Base-by-base conservation (phyloP, 352 stramenopile genomes). In the Blastocystis sp. region DNA sequence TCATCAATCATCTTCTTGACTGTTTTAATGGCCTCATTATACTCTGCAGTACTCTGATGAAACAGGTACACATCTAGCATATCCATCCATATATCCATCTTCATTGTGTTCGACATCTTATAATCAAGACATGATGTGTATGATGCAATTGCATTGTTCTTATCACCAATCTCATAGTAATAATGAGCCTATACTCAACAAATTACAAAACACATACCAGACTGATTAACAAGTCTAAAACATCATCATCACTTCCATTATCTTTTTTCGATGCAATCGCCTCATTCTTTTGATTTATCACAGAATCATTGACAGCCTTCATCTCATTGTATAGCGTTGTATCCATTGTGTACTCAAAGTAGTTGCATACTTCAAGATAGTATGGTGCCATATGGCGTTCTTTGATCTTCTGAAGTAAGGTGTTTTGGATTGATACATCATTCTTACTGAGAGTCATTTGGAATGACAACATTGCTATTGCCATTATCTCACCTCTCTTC, bases 11-110 rank as follows among this genome's bases (percentile, higher is more conserved):
- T 77, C 37, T 88, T 88, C 37, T 73, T 35, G 15, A 77, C 62
- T 17, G 48, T 88, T 19, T 70, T 57, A 22, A 77, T 11, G 6
- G 30, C 51, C 5, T 73, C 35, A 5, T 35, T 70, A 48, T 77
- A 88, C 40, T 77, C 58, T 27, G 51, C 53, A 13, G 73, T 88
- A 53, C 56, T 77, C 37, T 88, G 58, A 42, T 88, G 44, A 48
- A 88, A 88, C 40, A 88, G n/a, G 48, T 73, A 88, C 17, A 70
- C 51, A 27, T 88, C 77, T 24, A 88, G 22, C n/a, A 88, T 88
- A 37, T 44, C 44, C 77, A 88, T 88, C 58, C 62, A 88, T n/a
- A 88, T 40, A 53, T 88, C 77, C 58, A 88, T 88, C 62, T 88
- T 88, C 53, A 88, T 37, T 27, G 73, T 88, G 13, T 58, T 37